Evolutionary conservation across 495 filamentous ascomycete genomes (phyloP), one percentile per base, ranked within the genome.

Genomic region (Friedmanniomyces endolithicus): DNA sequence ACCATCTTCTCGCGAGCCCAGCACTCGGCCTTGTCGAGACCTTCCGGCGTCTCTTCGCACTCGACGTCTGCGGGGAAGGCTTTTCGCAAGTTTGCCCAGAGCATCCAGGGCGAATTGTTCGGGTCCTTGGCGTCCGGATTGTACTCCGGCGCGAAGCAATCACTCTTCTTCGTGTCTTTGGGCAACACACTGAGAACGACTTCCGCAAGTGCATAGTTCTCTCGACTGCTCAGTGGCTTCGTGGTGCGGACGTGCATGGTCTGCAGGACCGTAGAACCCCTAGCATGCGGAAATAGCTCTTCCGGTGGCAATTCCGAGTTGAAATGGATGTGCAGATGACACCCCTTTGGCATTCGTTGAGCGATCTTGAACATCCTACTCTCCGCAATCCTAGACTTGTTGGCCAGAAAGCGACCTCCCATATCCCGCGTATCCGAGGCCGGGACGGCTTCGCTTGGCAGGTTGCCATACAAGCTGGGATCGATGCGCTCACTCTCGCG

Each of bases 321-420:
- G 63, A 71, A 71, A 49, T 71, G 68, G 14, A 71, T 56, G 48
- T 71, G 68, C 46, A 67, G 54, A 48, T 68, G 63, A 16, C 53
- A 50, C 0, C 68, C 68, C 59, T 71, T 71, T 0, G 68, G 68
- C 53, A 65, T 60, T 31, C 47, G 8, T 23, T 58, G 35, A 6
- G 67, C 56, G 33, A 71, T 66, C 8, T 54, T 11, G 52, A 58
- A 69, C 11, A 69, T 25, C 27, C 57, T 60, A 52, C 68, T 71
- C 37, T 50, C 19, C 37, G 68, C 63, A 11, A 71, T 69, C 8
- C 64, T 57, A 1, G 56, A 27, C 45, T 60, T 63, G 50, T 71
- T 71, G 17, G 61, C 65, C 11, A 71, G 57, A 44, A 71, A 71
- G 25, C 66, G 67, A 7, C 68, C 68, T 22, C 68, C 68, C 68